These are phyloP conservation scores for Suillus subluteus DNA, from an alignment of 768 basidiomycete species.

Conservation along the genomic window DNA sequence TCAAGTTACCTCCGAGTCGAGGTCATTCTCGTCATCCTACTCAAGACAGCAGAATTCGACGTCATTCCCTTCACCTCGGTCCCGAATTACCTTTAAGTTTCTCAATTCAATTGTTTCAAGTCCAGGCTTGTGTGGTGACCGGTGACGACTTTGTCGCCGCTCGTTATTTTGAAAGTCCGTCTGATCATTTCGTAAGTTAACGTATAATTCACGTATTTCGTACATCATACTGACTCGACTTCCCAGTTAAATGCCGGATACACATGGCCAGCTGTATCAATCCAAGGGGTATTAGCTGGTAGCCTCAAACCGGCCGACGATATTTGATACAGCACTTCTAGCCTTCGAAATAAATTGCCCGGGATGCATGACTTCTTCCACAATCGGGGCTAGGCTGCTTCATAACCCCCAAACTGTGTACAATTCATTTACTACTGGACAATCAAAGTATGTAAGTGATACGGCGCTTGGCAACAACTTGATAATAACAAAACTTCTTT, in stretches of 20 bases:
- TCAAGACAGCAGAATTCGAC: not conserved
- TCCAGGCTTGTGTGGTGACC: not conserved
- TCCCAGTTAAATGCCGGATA: not conserved
- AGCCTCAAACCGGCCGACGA: not conserved
- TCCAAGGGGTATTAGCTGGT: not conserved
- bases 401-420: not conserved
- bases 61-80: conserved; percentile 25
- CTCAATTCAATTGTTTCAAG: conserved; percentile 27
- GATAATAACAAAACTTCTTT: not conserved
- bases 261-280: not conserved
- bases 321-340: not conserved
- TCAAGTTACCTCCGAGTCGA: not conserved
- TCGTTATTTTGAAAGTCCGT: conserved; percentile 39
- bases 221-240: not conserved
- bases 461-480: not conserved
- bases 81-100: conserved; percentile 40
- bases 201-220: conserved; percentile 37
- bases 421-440: not conserved
- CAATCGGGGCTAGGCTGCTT: not conserved
- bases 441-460: not conserved
- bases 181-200: conserved; percentile 49
- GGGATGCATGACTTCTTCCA: not conserved
- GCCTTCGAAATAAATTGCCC: not conserved
- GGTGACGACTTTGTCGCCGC: conserved; percentile 39
- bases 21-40: not conserved